A percentile compares a stretch with the other conserved stretches of the same genome.
These are phyloP conservation scores for Jacaranda copaia DNA, from an alignment of 257 asterid species.

Conservation along the genomic window DNA sequence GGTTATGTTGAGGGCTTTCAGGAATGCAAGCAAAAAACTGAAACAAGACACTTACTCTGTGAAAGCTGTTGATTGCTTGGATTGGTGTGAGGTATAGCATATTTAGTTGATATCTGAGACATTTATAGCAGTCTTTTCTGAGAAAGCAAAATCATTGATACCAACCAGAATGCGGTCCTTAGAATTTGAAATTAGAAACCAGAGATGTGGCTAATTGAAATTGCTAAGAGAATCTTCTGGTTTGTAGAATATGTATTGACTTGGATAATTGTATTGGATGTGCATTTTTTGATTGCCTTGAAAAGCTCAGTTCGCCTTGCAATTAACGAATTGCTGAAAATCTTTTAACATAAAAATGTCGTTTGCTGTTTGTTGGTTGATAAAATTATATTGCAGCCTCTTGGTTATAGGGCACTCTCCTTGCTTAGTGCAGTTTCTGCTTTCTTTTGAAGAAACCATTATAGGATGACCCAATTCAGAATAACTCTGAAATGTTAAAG, in stretches of 20 bases:
- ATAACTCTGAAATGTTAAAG: too few relatives aligned
- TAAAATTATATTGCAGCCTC: not conserved
- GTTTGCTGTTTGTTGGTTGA: not conserved
- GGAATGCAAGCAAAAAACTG: conserved; percentile 61
- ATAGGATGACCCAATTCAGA: too few relatives aligned
- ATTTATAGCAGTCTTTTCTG: not conserved
- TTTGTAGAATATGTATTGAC: not conserved
- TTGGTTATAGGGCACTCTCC: not conserved
- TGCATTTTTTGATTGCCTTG: not conserved
- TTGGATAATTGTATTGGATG: not conserved
- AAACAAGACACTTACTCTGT: conserved; percentile 57
- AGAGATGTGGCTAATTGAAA: not conserved
- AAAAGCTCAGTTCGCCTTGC: not conserved
- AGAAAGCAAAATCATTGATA: conserved; percentile 15
- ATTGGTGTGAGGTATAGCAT: conserved; percentile 77
- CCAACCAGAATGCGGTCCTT: not conserved
- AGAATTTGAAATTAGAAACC: conserved; percentile 1
- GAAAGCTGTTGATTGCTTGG: conserved; percentile 85
- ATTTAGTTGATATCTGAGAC: conserved; percentile 1
- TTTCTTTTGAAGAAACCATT: too few relatives aligned
- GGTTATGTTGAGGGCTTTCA: conserved; percentile 91
- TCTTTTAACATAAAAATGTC: not conserved
- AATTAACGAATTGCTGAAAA: not conserved
- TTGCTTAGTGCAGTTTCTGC: conserved; percentile 11
- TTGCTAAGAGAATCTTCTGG: conserved; percentile 3